Evolutionary conservation across 2,329 filamentous ascomycete genomes (phyloP).

Genomic region (Cyanodermella asteris): DNA sequence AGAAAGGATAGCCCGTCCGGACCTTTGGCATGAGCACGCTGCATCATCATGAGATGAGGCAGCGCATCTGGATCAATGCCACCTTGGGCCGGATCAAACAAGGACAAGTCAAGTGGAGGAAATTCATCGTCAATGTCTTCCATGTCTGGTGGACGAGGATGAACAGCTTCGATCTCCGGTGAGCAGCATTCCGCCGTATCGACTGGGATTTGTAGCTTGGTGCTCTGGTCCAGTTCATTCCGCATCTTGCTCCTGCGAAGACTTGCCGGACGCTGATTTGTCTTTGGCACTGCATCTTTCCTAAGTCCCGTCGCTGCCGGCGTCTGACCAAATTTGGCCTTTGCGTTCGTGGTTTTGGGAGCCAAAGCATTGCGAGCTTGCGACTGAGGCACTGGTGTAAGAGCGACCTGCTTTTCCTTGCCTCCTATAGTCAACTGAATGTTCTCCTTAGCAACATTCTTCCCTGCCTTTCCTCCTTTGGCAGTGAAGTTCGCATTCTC

Average conservation of each 20-base stretch:
- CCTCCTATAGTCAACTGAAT: slow-evolving; percentile 32
- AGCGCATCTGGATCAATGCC: slow-evolving; percentile 31
- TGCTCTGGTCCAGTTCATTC: slow-evolving; percentile 21
- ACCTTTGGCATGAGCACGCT: slow-evolving; percentile 24
- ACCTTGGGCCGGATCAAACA: slow-evolving; percentile 29
- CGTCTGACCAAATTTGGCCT: slow-evolving; percentile 46
- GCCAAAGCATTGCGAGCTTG: slow-evolving; percentile 34
- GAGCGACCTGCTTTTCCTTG: slow-evolving; percentile 40
- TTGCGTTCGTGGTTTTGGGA: slow-evolving; percentile 92
- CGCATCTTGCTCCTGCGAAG: slow-evolving; percentile 32
- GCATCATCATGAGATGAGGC: slow-evolving; percentile 26
- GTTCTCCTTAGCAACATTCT: slow-evolving; percentile 33
- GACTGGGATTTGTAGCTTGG: slow-evolving; percentile 42
- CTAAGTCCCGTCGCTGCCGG: slow-evolving; percentile 38
- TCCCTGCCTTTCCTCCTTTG: slow-evolving; percentile 35
- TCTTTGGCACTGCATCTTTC: slow-evolving; percentile 37
- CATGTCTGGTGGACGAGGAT: slow-evolving; percentile 16
- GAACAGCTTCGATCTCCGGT: slow-evolving; percentile 46
- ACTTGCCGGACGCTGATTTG: slow-evolving; percentile 36
- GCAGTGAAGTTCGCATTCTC: slow-evolving; percentile 50
- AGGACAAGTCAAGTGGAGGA: slow-evolving; percentile 27
- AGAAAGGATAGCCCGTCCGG: slow-evolving; percentile 40
- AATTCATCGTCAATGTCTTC: slow-evolving; percentile 22
- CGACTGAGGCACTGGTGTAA: slow-evolving; percentile 60
- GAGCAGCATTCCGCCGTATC: slow-evolving; percentile 34